Evolutionary conservation across 345 rosid genomes (phyloP).

Genomic region (Alliaria petiolata): DNA sequence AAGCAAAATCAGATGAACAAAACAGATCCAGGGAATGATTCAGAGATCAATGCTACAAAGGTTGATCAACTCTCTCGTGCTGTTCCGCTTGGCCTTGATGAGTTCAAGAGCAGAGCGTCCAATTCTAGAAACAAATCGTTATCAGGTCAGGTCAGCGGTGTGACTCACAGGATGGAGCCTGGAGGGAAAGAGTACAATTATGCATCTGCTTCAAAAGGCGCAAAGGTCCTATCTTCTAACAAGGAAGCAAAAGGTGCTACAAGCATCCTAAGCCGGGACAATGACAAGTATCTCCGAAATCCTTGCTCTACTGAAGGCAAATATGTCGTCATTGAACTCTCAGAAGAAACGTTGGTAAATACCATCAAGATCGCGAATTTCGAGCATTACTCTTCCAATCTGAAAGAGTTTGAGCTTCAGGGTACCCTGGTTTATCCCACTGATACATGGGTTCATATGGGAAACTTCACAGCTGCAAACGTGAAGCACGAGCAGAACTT

Average conservation of each 20-base stretch:
- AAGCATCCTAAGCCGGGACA: conserved; percentile 70
- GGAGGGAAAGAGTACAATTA: conserved; percentile 88
- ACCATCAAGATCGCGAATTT: conserved; percentile 82
- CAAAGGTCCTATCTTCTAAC: conserved; percentile 75
- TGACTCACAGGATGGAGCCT: conserved; percentile 80
- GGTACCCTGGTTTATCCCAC: conserved; percentile 92
- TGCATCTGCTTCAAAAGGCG: conserved; percentile 88
- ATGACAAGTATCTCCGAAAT: conserved; percentile 88
- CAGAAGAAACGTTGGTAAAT: conserved; percentile 89
- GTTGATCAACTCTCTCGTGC: conserved; percentile 49
- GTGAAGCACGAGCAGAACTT: conserved; percentile 72
- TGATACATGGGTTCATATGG: conserved; percentile 74
- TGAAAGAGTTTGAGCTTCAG: conserved; percentile 76
- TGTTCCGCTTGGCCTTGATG: conserved; percentile 77
- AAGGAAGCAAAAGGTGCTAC: conserved; percentile 96
- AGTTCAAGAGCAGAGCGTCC: conserved; percentile 84
- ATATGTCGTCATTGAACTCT: conserved; percentile 78
- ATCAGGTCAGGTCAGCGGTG: conserved; percentile 57
- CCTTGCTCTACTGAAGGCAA: conserved; percentile 93
- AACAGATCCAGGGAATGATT: conserved; percentile 9
- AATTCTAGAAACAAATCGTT: conserved; percentile 57
- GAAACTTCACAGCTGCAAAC: conserved; percentile 82
- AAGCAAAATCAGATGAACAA: conserved; percentile 9
- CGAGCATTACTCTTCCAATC: conserved; percentile 89
- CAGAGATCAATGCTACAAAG: conserved; percentile 34